These are phyloP conservation scores for Thraustochytrium striatum DNA, from an alignment of 352 stramenopile genomes.

Conservation along the genomic window DNA sequence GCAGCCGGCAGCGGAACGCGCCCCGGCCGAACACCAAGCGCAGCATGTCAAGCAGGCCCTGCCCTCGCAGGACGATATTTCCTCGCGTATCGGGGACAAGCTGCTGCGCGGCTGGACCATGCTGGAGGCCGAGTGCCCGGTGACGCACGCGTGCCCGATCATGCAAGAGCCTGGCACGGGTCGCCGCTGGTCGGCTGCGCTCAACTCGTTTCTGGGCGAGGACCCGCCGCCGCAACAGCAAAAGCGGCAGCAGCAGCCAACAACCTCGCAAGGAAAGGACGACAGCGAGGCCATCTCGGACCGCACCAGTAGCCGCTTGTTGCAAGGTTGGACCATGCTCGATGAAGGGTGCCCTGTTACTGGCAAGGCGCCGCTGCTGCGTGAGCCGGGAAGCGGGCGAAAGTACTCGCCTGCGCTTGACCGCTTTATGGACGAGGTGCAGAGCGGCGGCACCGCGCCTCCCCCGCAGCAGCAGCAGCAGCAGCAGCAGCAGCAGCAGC, in stretches of 20 bases:
- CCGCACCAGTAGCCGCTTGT: background rate
- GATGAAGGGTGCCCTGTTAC: slow-evolving; percentile 37
- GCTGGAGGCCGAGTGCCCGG: slow-evolving; percentile 34
- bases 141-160: slow-evolving; percentile 12
- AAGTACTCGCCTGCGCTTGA: slow-evolving; percentile 40
- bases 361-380: slow-evolving; percentile 14
- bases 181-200: slow-evolving; percentile 6
- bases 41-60: too few relatives aligned
- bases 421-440: slow-evolving; percentile 30
- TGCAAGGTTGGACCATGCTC: slow-evolving; percentile 39
- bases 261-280: background rate
- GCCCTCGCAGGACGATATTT: background rate
- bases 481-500: background rate
- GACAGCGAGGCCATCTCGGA: background rate
- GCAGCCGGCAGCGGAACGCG: background rate
- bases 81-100: background rate
- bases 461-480: background rate
- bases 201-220: slow-evolving; percentile 22
- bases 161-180: slow-evolving; percentile 5
- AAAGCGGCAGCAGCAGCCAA: background rate
- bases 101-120: slow-evolving; percentile 31
- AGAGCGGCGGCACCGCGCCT: background rate
- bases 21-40: too few relatives aligned
- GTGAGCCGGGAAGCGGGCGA: slow-evolving; percentile 9
- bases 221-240: background rate